Base-by-base conservation (phyloP, 805 yeast species). In the Debaryomyces hansenii region DNA sequence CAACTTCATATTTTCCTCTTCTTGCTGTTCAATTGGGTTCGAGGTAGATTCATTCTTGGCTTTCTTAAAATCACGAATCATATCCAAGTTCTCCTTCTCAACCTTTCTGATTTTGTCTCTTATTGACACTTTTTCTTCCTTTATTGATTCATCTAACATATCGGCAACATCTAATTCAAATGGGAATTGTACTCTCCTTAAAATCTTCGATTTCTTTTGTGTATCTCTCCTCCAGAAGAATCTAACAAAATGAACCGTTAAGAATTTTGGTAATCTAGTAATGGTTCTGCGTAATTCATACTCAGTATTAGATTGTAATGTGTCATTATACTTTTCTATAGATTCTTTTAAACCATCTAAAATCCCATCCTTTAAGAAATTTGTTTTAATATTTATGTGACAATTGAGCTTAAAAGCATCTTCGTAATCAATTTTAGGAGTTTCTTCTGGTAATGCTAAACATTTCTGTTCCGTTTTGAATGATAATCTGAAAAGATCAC, bases 171-270 rank as follows among this genome's bases (percentile, higher is more conserved):
- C 99, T 47, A 92, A 73, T 66, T 88, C 94, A 69, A 90, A 87
- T 36, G 99, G 99, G 71, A 94, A 94, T 52, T 85, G 87, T 20
- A 94, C 99, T 70, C 86, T 90, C 64, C 99, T 84, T 64, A 94
- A 76, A 62, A 94, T 94, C 69, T 94, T 94, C 15, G 96, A 87
- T 72, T 94, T 94, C 68, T 86, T 87, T 53, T 81, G 82, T 3
- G 95, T 87, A 47, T 92, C 96, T 62, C 92, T 81, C 63, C 92
- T 88, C 99, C 99, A 94, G 67, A 83, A 94, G 64, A 94, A 94
- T 61, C 99, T 80, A 51, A 94, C 94, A 68, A 87, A 94, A 63
- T 94, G 96, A 36, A 94, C 90, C 8, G 92, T 87, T 56, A 94
- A 75, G 62, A 85, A 85, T 60, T 87, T 85, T 48, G 99, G 99